A percentile compares a stretch with the other conserved stretches of the same genome.
Evolutionary conservation across 495 filamentous ascomycete genomes (phyloP).

Genomic region (Penicillium salamii): DNA sequence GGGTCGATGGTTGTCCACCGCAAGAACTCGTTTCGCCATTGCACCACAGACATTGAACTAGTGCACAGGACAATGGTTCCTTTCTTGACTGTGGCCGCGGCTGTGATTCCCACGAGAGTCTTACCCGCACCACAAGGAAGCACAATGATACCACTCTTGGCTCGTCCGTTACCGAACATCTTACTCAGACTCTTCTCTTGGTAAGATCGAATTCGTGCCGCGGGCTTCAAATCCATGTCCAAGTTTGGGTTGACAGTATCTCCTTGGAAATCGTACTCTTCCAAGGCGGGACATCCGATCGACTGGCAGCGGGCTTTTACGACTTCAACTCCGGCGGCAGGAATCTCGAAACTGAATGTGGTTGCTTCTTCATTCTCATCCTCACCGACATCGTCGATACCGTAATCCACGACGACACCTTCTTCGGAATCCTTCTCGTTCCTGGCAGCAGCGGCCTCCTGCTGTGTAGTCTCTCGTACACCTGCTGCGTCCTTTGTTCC

Average conservation of each 20-base stretch:
- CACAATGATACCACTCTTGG: constrained; percentile 96
- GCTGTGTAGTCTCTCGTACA: constrained; percentile 60
- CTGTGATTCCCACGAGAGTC: constrained; percentile 94
- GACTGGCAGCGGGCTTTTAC: constrained; percentile 89
- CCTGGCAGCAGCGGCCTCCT: constrained; percentile 33
- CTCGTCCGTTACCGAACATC: constrained; percentile 98
- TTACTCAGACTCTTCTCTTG: constrained; percentile 97
- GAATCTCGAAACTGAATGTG: constrained; percentile 94
- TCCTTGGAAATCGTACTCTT: constrained; percentile 98
- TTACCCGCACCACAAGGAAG: constrained; percentile 96
- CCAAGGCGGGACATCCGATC: constrained; percentile 80
- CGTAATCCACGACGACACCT: constrained; percentile 59
- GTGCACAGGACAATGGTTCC: constrained; percentile 93
- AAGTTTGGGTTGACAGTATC: constrained; percentile 85
- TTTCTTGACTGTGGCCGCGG: constrained; percentile 96
- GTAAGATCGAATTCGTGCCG: constrained; percentile 51
- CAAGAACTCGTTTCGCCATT: constrained; percentile 94
- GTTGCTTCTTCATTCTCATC: constrained; percentile 80
- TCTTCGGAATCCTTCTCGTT: constrained; percentile 20
- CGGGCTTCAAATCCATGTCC: constrained; percentile 80
- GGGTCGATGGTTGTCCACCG: constrained; percentile 98
- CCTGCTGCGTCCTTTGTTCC: constrained; percentile 92
- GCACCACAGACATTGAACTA: constrained; percentile 94
- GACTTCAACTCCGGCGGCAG: constrained; percentile 68
- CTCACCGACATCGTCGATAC: constrained; percentile 74